These are phyloP conservation scores for Polytrichum commune DNA, from an alignment of 225 moss, liverwort and hornwort species.

Conservation along the genomic window DNA sequence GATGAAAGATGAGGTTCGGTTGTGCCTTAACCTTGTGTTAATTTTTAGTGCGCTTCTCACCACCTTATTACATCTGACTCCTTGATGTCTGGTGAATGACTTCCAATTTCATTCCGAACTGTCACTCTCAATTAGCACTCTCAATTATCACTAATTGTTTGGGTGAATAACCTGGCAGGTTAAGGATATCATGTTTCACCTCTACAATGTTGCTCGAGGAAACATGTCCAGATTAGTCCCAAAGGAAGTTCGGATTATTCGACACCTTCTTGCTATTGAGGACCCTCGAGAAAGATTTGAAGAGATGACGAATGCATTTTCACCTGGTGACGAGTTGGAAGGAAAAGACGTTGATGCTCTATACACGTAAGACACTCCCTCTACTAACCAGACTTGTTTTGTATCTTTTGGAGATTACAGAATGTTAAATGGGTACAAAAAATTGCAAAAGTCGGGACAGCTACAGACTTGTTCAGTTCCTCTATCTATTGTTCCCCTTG, in stretches of 20 bases:
- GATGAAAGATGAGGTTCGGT: constrained; percentile 86
- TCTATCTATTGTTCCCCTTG: background rate
- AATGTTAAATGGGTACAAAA: background rate
- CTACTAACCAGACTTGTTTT: background rate
- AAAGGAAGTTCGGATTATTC: constrained; percentile 86
- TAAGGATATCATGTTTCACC: constrained; percentile 86
- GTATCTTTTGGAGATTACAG: background rate
- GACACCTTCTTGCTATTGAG: constrained; percentile 70
- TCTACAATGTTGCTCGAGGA: constrained; percentile 82
- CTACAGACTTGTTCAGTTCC: background rate
- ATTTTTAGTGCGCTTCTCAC: too few species aligned
- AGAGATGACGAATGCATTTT: constrained; percentile 76
- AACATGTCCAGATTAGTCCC: constrained; percentile 94
- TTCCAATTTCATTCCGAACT: too few species aligned
- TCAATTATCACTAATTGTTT: background rate
- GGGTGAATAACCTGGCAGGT: constrained; percentile 46
- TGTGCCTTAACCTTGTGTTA: too few species aligned
- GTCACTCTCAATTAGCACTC: too few species aligned
- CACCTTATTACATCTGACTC: too few species aligned
- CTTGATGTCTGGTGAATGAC: too few species aligned
- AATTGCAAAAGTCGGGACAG: background rate
- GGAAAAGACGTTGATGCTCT: constrained; percentile 73
- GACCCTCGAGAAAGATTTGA: constrained; percentile 68
- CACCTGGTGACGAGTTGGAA: constrained; percentile 91
- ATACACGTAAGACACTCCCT: constrained; percentile 60